Base-by-base conservation (phyloP, 805 yeast species). In the Blastobotrys americana region DNA sequence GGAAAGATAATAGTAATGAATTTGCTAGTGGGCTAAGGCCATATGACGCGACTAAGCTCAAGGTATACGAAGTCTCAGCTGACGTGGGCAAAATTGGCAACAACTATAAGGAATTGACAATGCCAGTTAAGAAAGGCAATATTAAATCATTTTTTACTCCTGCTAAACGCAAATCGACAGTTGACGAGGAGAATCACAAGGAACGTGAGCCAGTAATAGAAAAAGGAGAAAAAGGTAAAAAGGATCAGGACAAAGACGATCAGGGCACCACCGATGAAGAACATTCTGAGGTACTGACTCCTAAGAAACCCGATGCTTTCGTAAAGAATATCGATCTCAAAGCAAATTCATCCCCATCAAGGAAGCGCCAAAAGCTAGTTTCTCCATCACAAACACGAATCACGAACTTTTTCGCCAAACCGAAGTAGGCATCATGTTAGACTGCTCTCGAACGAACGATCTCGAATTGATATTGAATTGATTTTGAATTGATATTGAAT, bases 61-160 rank as follows among this genome's bases (percentile, higher is more conserved):
- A 69, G 31, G 71, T 76, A 58, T 77, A 72, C 56, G 68, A 69
- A 41, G 95, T 86, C 2, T 59, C 72, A 2, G 66, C 63, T 21
- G 80, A 72, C 17, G 89, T 86, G 8, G 93, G 93, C 1, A 81
- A 77, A 37, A 70, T 76, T 0, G 54, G 65, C 1, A 72, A 69
- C 41, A 74, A 83, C 35, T 71, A 71, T 1, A 59, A 59, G n/a
- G 54, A 65, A 9, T 59, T 76, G 44, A 63, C 67, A 5, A 51
- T 64, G 46, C 66, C 65, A 20, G 27, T 58, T 18, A 48, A 37
- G 41, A 34, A 34, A 16, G 16, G 16, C 37, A 16, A 16, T 25
- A 8, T 25, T 8, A 25, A 25, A 13, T 25, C 31, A 13, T 25
- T 25, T 25, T 25, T 25, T 25, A 13, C n/a, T n/a, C n/a, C n/a